A percentile compares a stretch with the other conserved stretches of the same genome.
These are phyloP conservation scores for Phaeodactylum tricornutum DNA, from an alignment of 108 stramenopile species.

Conservation along the genomic window DNA sequence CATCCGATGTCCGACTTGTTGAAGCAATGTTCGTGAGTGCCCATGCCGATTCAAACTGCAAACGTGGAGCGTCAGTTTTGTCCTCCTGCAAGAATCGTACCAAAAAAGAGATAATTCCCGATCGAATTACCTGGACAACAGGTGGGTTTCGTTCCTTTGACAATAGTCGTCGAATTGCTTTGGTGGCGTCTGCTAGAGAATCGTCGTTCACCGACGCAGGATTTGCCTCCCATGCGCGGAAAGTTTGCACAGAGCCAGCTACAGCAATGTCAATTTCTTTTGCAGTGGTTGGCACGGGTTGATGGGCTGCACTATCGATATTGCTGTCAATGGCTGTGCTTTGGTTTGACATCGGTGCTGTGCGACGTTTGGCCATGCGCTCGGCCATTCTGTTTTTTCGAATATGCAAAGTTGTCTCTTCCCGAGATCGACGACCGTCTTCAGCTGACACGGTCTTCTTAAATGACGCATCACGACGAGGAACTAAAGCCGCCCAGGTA, in stretches of 20 bases:
- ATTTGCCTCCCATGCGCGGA: slow-evolving; percentile 39
- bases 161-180: slow-evolving; percentile 74
- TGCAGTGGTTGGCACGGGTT: no score
- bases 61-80: slow-evolving; percentile 19
- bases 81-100: slow-evolving; percentile 48
- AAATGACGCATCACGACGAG: no score
- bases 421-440: slow-evolving; percentile 55
- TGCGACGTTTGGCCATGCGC: slow-evolving; percentile 47
- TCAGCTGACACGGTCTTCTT: no score
- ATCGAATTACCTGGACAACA: slow-evolving; percentile 59
- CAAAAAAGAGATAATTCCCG: slow-evolving; percentile 61
- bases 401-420: slow-evolving; percentile 59
- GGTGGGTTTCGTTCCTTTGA: slow-evolving; percentile 79
- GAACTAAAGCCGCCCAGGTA: no score
- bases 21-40: slow-evolving; percentile 92
- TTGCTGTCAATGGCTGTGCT: slow-evolving; percentile 2
- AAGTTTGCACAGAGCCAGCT: no score
- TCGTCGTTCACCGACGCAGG: slow-evolving; percentile 22
- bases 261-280: slow-evolving; percentile 5
- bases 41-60: slow-evolving; percentile 93
- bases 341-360: neutral
- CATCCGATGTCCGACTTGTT: slow-evolving; percentile 47
- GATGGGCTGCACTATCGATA: neutral
- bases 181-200: slow-evolving; percentile 28
- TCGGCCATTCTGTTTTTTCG: slow-evolving; percentile 76